Conservation (phyloP, 768 basidiomycete genomes). For the Dioszegia hungarica region DNA sequence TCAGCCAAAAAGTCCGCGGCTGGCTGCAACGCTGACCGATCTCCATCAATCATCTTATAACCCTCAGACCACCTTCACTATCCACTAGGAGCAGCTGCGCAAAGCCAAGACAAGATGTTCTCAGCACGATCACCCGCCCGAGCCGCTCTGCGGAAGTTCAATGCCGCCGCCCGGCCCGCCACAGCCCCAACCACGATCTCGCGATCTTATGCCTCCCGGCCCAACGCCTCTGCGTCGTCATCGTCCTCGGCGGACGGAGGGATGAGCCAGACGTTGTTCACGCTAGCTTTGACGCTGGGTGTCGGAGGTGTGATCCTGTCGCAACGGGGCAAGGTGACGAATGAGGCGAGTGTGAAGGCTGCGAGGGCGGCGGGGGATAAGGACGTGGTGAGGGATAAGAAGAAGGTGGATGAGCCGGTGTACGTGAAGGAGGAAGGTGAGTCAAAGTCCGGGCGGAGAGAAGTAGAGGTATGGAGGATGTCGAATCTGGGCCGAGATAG, state of each 20-base stretch:
- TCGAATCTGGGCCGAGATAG: too few relatives aligned
- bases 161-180: not conserved
- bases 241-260: not conserved
- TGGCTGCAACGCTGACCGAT: too few relatives aligned
- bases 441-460: too few relatives aligned
- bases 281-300: not conserved
- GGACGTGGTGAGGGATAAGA: slow-evolving; percentile 1
- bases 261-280: not conserved
- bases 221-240: not conserved
- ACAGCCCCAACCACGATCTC: not conserved
- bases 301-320: slow-evolving; percentile 2
- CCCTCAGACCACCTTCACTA: too few relatives aligned
- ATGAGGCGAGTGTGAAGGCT: slow-evolving; percentile 1
- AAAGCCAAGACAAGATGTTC: too few relatives aligned
- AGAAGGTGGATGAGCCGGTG: not conserved
- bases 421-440: not conserved
- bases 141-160: not conserved
- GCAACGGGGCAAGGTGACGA: slow-evolving; percentile 3
- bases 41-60: too few relatives aligned
- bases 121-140: not conserved
- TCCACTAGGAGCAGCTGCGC: too few relatives aligned
- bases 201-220: not conserved
- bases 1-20: too few relatives aligned
- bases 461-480: too few relatives aligned
- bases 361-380: not conserved